Evolutionary conservation across 352 stramenopile genomes (phyloP).

Genomic region (Globisporangium perplexum): DNA sequence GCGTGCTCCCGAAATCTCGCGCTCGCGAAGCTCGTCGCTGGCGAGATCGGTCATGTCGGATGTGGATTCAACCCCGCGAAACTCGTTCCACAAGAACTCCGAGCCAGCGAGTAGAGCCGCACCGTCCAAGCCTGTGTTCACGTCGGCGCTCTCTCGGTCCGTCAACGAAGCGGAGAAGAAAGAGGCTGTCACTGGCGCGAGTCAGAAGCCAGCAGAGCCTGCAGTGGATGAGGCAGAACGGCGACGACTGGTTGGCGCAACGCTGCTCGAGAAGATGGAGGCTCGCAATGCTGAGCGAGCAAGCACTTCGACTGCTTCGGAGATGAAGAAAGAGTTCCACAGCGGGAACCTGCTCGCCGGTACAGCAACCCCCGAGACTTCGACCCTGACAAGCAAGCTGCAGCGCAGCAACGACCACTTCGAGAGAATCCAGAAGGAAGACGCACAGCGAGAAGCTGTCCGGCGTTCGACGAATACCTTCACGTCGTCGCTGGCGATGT

Average conservation of each 20-base stretch:
- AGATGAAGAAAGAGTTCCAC: constrained; percentile 4
- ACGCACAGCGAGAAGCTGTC: constrained; percentile 29
- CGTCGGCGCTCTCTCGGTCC: constrained; percentile 6
- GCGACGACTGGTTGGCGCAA: constrained; percentile 23
- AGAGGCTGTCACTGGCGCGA: constrained; percentile 11
- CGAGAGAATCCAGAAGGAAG: constrained; percentile 49
- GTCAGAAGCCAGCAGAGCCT: background rate
- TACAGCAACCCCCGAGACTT: background rate
- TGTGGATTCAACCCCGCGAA: constrained; percentile 3
- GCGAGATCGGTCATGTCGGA: constrained; percentile 11
- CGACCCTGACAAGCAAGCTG: constrained; percentile 43
- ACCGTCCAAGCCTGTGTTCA: constrained; percentile 1
- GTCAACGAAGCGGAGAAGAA: constrained; percentile 4
- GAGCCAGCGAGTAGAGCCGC: background rate
- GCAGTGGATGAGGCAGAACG: constrained; percentile 26
- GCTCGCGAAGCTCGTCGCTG: constrained; percentile 13
- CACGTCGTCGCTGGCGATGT: constrained; percentile 47
- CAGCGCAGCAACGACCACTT: constrained; percentile 48
- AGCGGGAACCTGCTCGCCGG: background rate
- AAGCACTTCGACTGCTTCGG: background rate
- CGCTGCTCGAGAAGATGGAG: constrained; percentile 36
- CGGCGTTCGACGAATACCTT: constrained; percentile 30
- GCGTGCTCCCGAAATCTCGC: constrained; percentile 13
- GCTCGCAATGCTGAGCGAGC: constrained; percentile 28
- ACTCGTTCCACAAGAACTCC: constrained; percentile 9